phyloP scores from a whole-genome alignment of 2,329 filamentous ascomycete genomes.

The Phaeoacremonium minimum region DNA sequence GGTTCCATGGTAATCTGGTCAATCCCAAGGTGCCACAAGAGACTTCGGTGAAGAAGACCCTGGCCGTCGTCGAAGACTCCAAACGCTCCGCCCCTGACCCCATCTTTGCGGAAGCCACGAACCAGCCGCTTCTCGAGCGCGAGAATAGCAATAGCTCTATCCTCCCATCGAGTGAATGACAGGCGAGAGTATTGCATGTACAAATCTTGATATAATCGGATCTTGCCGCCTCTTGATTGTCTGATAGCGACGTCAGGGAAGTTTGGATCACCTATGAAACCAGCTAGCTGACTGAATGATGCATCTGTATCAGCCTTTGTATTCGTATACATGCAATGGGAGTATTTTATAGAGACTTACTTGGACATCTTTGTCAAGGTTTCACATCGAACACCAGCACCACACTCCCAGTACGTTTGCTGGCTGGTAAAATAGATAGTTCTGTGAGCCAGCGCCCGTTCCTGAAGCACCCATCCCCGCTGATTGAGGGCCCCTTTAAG shows the following conservation, averaged over 20 bases:
- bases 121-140: conserved; percentile 21
- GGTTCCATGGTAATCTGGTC: conserved; percentile 1
- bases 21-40: conserved; percentile 19
- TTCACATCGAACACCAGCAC: conserved; percentile 26
- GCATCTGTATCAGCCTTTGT: neutral
- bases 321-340: neutral
- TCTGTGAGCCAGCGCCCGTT: conserved; percentile 27
- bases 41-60: conserved; percentile 16
- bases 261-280: conserved; percentile 20
- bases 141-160: conserved; percentile 22
- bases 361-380: conserved; percentile 24
- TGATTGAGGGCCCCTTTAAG: conserved; percentile 20
- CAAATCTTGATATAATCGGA: conserved; percentile 12
- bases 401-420: conserved; percentile 34
- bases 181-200: conserved; percentile 24
- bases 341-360: conserved; percentile 15
- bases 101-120: neutral
- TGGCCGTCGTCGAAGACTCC: conserved; percentile 21
- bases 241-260: conserved; percentile 14
- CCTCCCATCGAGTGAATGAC: conserved; percentile 9
- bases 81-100: conserved; percentile 18
- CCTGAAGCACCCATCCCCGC: conserved; percentile 35
- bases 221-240: conserved; percentile 10
- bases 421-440: conserved; percentile 28
- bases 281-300: conserved; percentile 4